Percentiles rank a stretch among this genome's conserved stretches.
Conservation (phyloP, 352 stramenopile species). For the Pythium vanterpoolii region DNA sequence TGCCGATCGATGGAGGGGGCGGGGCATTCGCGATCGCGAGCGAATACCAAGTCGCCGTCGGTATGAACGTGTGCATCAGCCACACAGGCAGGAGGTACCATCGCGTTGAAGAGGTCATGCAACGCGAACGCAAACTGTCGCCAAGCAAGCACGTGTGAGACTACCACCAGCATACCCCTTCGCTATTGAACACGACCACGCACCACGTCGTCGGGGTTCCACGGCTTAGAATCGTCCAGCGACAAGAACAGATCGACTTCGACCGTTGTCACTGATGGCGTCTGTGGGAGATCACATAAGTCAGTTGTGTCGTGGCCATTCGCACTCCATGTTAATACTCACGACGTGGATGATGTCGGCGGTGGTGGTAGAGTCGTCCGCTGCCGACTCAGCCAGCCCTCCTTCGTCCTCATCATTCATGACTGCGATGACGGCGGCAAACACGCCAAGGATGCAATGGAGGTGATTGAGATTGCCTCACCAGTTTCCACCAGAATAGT, state of each 20-base stretch:
- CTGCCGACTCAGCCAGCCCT: not conserved
- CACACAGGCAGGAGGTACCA: constrained; percentile 4
- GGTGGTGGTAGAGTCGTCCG: not conserved
- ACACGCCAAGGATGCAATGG: not conserved
- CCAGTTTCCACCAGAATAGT: not conserved
- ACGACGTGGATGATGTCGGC: not conserved
- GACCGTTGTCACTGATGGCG: not conserved
- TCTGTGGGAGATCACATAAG: not conserved
- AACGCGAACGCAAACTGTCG: constrained; percentile 13
- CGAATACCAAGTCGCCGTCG: constrained; percentile 12
- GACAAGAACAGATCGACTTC: constrained; percentile 9
- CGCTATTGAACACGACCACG: not conserved
- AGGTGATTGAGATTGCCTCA: not conserved
- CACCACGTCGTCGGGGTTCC: constrained; percentile 6
- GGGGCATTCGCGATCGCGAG: not conserved
- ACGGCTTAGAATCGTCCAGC: not conserved
- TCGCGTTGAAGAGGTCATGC: constrained; percentile 8
- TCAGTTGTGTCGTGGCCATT: not conserved
- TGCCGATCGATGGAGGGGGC: constrained; percentile 17
- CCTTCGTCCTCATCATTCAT: not conserved
- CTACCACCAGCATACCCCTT: not conserved
- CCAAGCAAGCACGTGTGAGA: not conserved
- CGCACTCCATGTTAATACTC: not conserved
- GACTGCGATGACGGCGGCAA: not conserved
- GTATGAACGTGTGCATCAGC: not conserved